Evolutionary conservation across 352 stramenopile genomes (phyloP).

Genomic region (Phytopythium vexans): DNA sequence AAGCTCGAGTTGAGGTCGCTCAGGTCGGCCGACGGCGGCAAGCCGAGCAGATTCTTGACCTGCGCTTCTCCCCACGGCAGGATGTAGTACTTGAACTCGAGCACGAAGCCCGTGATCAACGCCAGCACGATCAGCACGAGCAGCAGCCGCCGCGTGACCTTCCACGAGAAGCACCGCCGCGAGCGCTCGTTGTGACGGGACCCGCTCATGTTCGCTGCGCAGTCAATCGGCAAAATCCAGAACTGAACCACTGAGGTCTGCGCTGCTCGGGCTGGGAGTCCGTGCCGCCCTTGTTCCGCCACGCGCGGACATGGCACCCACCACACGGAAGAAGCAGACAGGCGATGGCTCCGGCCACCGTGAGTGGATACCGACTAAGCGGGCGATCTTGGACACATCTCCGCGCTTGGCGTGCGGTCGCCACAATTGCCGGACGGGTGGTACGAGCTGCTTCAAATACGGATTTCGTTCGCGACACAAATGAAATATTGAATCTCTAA

Average conservation of each 20-base stretch:
- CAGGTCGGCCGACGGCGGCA: constrained; percentile 43
- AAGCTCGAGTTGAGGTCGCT: constrained; percentile 43
- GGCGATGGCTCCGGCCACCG: no score
- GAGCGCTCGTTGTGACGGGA: neutral
- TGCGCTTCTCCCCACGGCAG: constrained; percentile 75
- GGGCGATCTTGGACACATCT: no score
- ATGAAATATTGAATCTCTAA: no score
- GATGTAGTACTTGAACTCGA: constrained; percentile 69
- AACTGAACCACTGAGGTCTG: neutral
- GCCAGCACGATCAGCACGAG: constrained; percentile 53
- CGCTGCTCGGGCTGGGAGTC: no score
- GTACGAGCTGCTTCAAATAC: no score
- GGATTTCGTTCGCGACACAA: no score
- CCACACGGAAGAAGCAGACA: no score
- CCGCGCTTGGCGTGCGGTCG: no score
- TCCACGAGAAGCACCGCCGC: constrained; percentile 64
- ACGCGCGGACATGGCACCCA: no score
- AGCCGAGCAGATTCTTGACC: constrained; percentile 46
- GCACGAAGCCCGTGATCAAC: constrained; percentile 43
- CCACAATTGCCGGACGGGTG: no score
- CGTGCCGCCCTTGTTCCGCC: no score
- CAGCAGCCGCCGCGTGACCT: constrained; percentile 61
- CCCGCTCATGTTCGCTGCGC: neutral
- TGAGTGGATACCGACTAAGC: no score
- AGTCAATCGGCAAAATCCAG: neutral